phyloP scores from a whole-genome alignment of 2,329 filamentous ascomycete species.

The Sphaceloma murrayae region DNA sequence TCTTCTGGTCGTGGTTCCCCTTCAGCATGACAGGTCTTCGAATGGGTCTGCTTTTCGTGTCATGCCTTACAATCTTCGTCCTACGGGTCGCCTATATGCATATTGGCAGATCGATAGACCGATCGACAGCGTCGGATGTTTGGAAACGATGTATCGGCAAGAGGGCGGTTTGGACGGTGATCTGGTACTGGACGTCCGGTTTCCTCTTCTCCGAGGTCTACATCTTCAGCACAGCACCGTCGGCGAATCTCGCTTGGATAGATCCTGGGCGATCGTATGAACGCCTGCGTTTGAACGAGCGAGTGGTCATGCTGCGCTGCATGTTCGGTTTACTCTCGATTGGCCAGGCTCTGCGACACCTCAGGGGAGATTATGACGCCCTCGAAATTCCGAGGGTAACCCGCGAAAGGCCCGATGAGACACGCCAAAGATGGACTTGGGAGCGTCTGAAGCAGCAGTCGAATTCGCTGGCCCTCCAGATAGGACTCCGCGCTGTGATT shows the following conservation, averaged over 20 bases:
- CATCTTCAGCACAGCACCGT: constrained; percentile 56
- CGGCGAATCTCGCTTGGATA: constrained; percentile 61
- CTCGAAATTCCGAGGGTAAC: constrained; percentile 40
- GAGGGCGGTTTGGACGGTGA: constrained; percentile 57
- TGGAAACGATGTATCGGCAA: constrained; percentile 47
- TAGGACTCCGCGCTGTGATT: neutral
- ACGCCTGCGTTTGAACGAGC: constrained; percentile 71
- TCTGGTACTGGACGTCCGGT: constrained; percentile 69
- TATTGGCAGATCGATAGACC: constrained; percentile 50
- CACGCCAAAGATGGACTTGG: too few species aligned
- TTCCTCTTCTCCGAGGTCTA: constrained; percentile 74
- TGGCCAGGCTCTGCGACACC: constrained; percentile 59
- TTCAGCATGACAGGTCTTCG: constrained; percentile 66
- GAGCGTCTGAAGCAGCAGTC: too few species aligned
- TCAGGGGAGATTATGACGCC: constrained; percentile 64
- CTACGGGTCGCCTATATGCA: constrained; percentile 55
- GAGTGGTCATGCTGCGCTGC: constrained; percentile 67
- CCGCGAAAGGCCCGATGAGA: too few species aligned
- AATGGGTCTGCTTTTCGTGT: constrained; percentile 64
- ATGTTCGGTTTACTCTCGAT: constrained; percentile 60
- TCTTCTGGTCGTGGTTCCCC: constrained; percentile 80
- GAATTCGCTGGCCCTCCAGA: neutral
- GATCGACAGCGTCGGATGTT: constrained; percentile 58
- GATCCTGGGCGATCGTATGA: constrained; percentile 56
- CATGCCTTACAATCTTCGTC: constrained; percentile 67